These are phyloP conservation scores for Trifolium pratense DNA, from an alignment of 306 rosid species.

Conservation along the genomic window DNA sequence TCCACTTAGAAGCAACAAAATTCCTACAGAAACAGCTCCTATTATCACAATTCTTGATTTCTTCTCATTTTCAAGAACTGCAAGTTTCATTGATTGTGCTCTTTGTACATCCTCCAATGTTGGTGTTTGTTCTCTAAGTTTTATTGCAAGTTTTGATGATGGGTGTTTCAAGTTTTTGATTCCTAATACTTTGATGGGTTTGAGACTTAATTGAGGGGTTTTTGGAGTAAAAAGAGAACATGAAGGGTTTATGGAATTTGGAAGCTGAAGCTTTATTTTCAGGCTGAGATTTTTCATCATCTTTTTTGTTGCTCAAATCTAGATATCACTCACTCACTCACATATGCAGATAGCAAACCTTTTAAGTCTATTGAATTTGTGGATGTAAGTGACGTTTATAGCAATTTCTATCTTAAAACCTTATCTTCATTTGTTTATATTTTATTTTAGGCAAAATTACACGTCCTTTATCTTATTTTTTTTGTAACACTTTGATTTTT, in stretches of 20 bases:
- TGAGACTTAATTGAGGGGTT: slow-evolving; percentile 27
- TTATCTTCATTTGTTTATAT: slow-evolving; percentile 25
- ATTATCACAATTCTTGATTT: slow-evolving; percentile 52
- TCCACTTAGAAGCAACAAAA: slow-evolving; percentile 56
- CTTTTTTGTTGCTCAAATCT: background rate
- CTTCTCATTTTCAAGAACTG: slow-evolving; percentile 22
- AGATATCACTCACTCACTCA: background rate
- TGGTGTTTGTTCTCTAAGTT: background rate
- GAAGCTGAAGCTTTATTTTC: slow-evolving; percentile 51
- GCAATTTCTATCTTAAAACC: background rate
- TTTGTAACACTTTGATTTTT: too few species aligned
- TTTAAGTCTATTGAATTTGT: slow-evolving; percentile 1
- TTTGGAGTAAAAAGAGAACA: slow-evolving; percentile 33
- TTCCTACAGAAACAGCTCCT: slow-evolving; percentile 76
- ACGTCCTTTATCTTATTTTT: too few species aligned
- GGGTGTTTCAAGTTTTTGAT: slow-evolving; percentile 29
- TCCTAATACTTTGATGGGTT: slow-evolving; percentile 36
- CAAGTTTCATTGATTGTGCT: slow-evolving; percentile 13
- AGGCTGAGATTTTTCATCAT: slow-evolving; percentile 51
- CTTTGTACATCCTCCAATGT: slow-evolving; percentile 17
- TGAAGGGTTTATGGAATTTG: slow-evolving; percentile 34
- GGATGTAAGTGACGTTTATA: slow-evolving; percentile 11
- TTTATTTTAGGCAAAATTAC: too few species aligned
- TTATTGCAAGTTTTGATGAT: slow-evolving; percentile 23
- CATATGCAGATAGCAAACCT: background rate